Evolutionary conservation across 108 stramenopile species (phyloP), one percentile per base, ranked within the genome.

Genomic region (Skeletonema potamos): DNA sequence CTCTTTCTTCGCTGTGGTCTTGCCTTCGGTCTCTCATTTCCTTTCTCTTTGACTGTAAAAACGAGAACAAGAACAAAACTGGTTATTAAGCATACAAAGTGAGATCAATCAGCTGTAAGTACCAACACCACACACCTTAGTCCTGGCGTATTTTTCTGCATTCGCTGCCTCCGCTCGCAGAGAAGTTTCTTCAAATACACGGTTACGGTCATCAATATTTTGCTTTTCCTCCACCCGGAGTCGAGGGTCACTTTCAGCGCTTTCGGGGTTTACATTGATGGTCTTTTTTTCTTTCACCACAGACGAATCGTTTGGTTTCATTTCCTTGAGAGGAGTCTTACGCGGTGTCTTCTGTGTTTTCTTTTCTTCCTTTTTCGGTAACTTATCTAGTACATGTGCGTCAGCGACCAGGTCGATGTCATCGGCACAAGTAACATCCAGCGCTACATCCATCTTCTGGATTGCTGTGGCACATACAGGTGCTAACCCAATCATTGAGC

Each of bases 401-500:
- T 54, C 51, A 60, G 51, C 5, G 0, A 46, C 59, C 7, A 60
- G 51, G 51, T 17, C 54, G 9, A 46, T 1, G 6, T 54, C 59
- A 41, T 54, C 59, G 18, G 48, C 59, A 60, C 43, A 60, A 44
- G 59, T 18, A 54, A 46, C 59, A 60, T 51, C 59, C 57, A 60
- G 18, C 46, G 43, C 43, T 10, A 60, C 17, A 46, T 46, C 59
- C 54, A 54, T 54, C 59, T 17, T 18, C 59, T 54, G 17, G 11
- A 10, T 29, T 13, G 18, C 17, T 54, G 59, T 60, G 9, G 59
- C 48, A 51, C 48, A 51, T 22, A 18, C 48, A 22, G 48, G 48
- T 30, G 72, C 60, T 66, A 89, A 94, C 7, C 89, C 93, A 66
- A 88, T 87, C 58, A 90, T 84, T 5, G 86, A 81, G 18, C 73